Evolutionary conservation across 805 yeast genomes (phyloP).

Genomic region (Saccharomycopsis guyanensis): DNA sequence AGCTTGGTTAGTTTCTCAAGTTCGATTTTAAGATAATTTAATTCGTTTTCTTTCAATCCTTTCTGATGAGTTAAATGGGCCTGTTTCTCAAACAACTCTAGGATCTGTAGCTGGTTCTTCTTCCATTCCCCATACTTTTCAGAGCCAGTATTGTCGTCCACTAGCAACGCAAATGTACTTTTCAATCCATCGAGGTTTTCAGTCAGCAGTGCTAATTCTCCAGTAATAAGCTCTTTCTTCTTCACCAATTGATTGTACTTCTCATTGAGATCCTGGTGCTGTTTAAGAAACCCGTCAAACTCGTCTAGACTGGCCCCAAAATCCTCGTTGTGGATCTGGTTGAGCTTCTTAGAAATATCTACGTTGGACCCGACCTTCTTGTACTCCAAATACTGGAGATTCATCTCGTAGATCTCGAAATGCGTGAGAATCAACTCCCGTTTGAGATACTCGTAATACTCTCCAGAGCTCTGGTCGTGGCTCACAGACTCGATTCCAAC

Average conservation of each 20-base stretch:
- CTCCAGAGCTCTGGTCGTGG: conserved; percentile 27
- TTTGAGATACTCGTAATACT: conserved; percentile 58
- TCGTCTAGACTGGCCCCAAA: conserved; percentile 39
- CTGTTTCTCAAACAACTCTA: conserved; percentile 40
- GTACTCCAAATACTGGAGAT: conserved; percentile 34
- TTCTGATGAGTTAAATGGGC: conserved; percentile 36
- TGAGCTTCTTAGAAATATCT: conserved; percentile 33
- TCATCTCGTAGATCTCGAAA: conserved; percentile 38
- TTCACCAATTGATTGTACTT: conserved; percentile 11
- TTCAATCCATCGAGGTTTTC: conserved; percentile 26
- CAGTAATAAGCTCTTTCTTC: conserved; percentile 22
- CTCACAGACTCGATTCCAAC: conserved; percentile 32
- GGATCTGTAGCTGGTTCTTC: conserved; percentile 35
- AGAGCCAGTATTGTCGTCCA: conserved; percentile 21
- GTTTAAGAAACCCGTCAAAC: conserved; percentile 25
- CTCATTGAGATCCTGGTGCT: conserved; percentile 24
- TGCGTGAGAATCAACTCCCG: conserved; percentile 41
- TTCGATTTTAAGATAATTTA: conserved; percentile 55
- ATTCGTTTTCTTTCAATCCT: conserved; percentile 47
- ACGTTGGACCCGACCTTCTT: conserved; percentile 35
- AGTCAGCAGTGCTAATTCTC: conserved; percentile 23
- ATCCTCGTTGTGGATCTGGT: conserved; percentile 35
- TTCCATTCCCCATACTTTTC: conserved; percentile 24
- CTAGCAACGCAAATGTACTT: conserved; percentile 14
- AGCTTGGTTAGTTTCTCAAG: conserved; percentile 45